Evolutionary conservation across 129 eudicot genomes (phyloP), one percentile per base, ranked within the genome.

Genomic region (Flaveria bidentis): DNA sequence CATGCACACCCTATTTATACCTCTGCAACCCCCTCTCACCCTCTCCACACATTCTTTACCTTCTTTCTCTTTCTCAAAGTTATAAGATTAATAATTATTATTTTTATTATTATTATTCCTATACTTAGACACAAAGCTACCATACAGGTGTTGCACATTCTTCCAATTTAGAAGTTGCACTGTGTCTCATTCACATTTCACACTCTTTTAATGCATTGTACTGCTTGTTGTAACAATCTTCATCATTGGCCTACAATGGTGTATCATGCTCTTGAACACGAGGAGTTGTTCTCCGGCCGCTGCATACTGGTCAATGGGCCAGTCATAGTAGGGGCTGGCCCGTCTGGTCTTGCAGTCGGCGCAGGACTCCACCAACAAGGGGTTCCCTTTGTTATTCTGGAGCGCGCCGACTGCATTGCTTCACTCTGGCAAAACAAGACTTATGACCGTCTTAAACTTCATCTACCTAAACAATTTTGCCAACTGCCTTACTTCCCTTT

Each of bases 281-380:
- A 74, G 45, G 88, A 78, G 33, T 84, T 87, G 23, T 87, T 95
- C 23, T 53, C 95, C 0, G 84, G 89, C 18, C 87, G 92, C 5
- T 91, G 96, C 86, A 77, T 86, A 55, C 79, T 90, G 22, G 96
- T 95, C 0, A 89, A 89, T 26, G 97, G 99, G 28, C 99, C 99
- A 2, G 97, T 95, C 28, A 91, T 95, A 28, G 89, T 95, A 0
- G 99, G 99, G n/a, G 97, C 97, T 0, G 99, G 99, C 20, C 97
- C 99, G 6, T 95, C 99, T 0, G 99, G 99, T 17, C 74, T 95
- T 41, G 95, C 97, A 3, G 99, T 95, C 0, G 95, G 88, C 1
- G 97, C 99, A 0, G 96, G 97, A 44, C 92, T 95, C 2, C 85
- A 88, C 36, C 84, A 82, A 36, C 91, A 84, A 80, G 96, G 96